Base-by-base conservation (phyloP, 176 grass and related monocot species). In the Ensete ventricosum region DNA sequence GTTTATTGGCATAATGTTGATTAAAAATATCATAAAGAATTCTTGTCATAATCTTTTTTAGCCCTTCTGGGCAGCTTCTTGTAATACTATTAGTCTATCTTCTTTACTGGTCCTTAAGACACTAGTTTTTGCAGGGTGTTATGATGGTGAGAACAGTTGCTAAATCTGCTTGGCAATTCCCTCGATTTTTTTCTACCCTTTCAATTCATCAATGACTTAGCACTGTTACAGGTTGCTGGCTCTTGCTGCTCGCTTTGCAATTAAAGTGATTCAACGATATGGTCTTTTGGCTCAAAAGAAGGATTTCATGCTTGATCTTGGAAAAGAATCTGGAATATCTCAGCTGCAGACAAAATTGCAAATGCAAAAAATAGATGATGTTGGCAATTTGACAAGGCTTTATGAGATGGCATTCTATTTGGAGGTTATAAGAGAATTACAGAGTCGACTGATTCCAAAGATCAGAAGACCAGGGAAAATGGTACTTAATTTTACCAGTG, bases 351-450 rank as follows among this genome's bases (percentile, higher is more conserved):
- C 69, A 24, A 84, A 55, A 80, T 69, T 77, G 53, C 67, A 50
- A 59, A 48, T 78, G 48, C 48, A 16, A 55, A 60, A 71, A 76
- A 49, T 69, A 80, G 82, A 76, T 55, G 74, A 48, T 57, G 51
- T 64, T 80, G 82, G 69, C 55, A 85, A 84, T 83, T 89, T 84
- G 64, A 78, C 68, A 82, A 93, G 87, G 75, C 90, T 98, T 77
- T 72, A 60, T 91, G 94, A 93, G 84, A 98, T 98, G 94, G 75
- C 94, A 83, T 88, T 75, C 75, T 91, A 93, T 80, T 83, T 98
- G 82, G 86, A 86, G 72, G 84, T 85, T 55, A 90, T 98, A 73
- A 82, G 94, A 87, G 82, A 82, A 89, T 81, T 93, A 69, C 90
- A 93, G 62, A 80, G 75, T 72, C 85, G 90, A 71, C 53, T 84